These are phyloP conservation scores for Epichloe festucae DNA, from an alignment of 2,329 filamentous ascomycete genomes.

Conservation along the genomic window DNA sequence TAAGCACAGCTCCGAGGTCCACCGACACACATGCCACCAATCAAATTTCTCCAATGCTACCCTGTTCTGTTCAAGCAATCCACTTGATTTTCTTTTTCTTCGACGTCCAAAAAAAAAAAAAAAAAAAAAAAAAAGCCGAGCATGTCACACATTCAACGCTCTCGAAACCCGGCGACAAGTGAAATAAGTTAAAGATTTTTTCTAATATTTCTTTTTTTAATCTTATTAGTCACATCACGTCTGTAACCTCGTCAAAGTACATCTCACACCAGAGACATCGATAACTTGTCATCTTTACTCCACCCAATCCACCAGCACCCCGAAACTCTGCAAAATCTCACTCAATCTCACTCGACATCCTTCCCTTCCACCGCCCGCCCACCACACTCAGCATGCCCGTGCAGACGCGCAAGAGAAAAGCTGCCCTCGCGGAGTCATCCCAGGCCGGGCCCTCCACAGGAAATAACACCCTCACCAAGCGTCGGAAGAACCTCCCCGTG, in stretches of 20 bases:
- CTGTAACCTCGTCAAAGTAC: too few relatives aligned
- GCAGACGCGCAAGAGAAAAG: constrained; percentile 19
- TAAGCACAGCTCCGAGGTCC: neutral
- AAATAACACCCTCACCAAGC: constrained; percentile 2
- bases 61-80: neutral
- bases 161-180: neutral
- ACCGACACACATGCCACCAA: neutral
- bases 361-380: neutral
- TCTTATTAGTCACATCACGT: too few relatives aligned
- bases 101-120: too few relatives aligned
- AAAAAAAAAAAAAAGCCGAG: too few relatives aligned
- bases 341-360: too few relatives aligned
- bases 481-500: constrained; percentile 20
- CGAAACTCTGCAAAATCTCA: too few relatives aligned
- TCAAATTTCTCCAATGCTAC: neutral
- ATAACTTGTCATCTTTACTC: too few relatives aligned
- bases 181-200: neutral
- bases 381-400: constrained; percentile 6
- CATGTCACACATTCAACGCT: too few relatives aligned
- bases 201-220: fast-evolving
- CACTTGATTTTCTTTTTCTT: neutral
- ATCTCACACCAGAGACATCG: too few relatives aligned
- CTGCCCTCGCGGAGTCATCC: constrained; percentile 11
- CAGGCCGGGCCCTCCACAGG: neutral
- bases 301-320: too few relatives aligned